phyloP scores from a whole-genome alignment of 176 grass and related monocot genomes.

The Phyllostachys edulis region DNA sequence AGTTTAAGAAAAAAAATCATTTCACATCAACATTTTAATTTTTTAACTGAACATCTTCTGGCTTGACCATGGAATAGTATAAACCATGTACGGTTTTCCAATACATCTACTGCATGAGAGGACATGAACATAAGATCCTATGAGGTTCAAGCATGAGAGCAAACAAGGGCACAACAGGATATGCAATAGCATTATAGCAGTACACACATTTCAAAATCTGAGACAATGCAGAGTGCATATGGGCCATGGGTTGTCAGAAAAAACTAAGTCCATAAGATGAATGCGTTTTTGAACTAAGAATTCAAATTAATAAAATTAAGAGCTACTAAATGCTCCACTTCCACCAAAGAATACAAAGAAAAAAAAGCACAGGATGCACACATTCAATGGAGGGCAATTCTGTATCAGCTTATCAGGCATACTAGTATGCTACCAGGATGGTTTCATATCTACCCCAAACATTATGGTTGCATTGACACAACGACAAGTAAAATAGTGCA shows the following conservation, averaged over 20 bases:
- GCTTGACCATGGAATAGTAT: constrained; percentile 18
- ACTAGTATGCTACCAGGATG: not conserved
- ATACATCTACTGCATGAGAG: not conserved
- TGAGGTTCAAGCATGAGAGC: constrained; percentile 14
- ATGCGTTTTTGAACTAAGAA: constrained; percentile 12
- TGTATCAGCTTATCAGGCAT: constrained; percentile 9
- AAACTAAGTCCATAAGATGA: constrained; percentile 16
- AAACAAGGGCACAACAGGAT: constrained; percentile 3
- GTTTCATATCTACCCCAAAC: not conserved
- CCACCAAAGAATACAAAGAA: not conserved
- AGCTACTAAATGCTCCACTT: not conserved
- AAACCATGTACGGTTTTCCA: not conserved
- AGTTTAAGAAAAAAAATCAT: constrained; percentile 3
- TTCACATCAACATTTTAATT: not conserved
- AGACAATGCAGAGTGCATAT: not conserved
- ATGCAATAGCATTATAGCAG: not conserved
- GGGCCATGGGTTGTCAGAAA: not conserved
- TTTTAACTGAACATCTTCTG: constrained; percentile 29
- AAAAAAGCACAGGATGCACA: not conserved
- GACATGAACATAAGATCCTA: not conserved
- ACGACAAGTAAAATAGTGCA: constrained; percentile 17
- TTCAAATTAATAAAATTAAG: not conserved
- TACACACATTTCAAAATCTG: constrained; percentile 10
- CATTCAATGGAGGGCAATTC: not conserved
- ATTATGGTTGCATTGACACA: constrained; percentile 25